Base-by-base conservation (phyloP, 805 yeast genomes). In the Cyberlindnera mycetangii region DNA sequence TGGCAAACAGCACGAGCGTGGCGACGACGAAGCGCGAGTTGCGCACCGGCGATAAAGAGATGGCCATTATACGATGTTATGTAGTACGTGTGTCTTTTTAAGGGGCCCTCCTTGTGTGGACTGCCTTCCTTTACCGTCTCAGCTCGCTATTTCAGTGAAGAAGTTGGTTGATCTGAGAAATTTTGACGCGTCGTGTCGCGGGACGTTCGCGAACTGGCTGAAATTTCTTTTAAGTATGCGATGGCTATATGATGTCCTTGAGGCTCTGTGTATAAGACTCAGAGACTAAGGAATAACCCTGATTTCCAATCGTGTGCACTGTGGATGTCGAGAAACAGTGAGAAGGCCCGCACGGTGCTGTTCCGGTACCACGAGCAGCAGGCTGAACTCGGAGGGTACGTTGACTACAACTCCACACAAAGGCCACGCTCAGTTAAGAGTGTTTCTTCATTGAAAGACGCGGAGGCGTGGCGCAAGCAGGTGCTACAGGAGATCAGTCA, bases 321-420 rank as follows among this genome's bases (percentile, higher is more conserved):
- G 22, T 36, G 10, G 28, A 86, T 87, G 95, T 83, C 93, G 27
- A 67, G 93, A 49, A 85, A 85, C 58, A 74, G 75, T 28, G 95
- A 88, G 54, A 85, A 82, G 56, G 83, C 92, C 4, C 28, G 28
- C 10, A 77, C 89, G 0, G 74, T 82, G 42, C 74, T 87, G 44
- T 78, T 77, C 52, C 69, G 89, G 38, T 81, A 72, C 58, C 83
- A 84, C 41, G 83, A 77, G 34, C 78, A 76, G 49, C 78, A 78
- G 57, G 81, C 79, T 6, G 75, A 69, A 34, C 79, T 79, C 33
- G 64, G 72, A 6, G 89, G 88, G 0, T 75, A 78, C 34, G 66
- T 79, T 30, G 84, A 80, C 49, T 70, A 72, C 39, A 74, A 81
- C 17, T 62, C 78, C 14, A 72, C 71, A 18, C 68, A 74, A 33